Percentiles rank a stretch among this genome's conserved stretches.
Evolutionary conservation across 768 basidiomycete species (phyloP).

Genomic region (Rhodotorula kratochvilovae): DNA sequence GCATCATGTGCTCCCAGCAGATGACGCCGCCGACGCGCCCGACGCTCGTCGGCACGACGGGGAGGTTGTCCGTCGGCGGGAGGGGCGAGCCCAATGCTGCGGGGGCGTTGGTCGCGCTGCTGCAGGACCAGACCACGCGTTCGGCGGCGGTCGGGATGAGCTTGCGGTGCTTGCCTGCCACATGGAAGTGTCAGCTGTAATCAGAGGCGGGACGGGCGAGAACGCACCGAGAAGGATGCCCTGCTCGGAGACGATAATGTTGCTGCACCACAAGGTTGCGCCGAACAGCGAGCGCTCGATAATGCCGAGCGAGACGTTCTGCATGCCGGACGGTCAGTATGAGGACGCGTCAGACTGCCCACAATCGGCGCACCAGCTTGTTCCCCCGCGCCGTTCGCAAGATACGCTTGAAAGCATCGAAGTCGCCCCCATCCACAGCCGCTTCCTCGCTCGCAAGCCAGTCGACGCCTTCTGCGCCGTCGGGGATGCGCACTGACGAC

Average conservation of each 20-base stretch:
- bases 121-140: slow-evolving; percentile 55
- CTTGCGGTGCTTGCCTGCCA: slow-evolving; percentile 62
- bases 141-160: slow-evolving; percentile 61
- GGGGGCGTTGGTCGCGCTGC: neutral
- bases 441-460: neutral
- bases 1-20: slow-evolving; percentile 69
- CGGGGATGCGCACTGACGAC: neutral
- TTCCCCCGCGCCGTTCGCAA: neutral
- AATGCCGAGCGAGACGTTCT: slow-evolving; percentile 11
- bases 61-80: slow-evolving; percentile 51
- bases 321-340: neutral
- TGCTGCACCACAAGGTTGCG: slow-evolving; percentile 12
- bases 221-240: slow-evolving; percentile 11
- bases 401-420: neutral
- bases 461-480: neutral
- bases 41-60: slow-evolving; percentile 38
- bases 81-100: slow-evolving; percentile 51
- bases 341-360: neutral
- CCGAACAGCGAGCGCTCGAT: slow-evolving; percentile 11
- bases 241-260: neutral
- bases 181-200: slow-evolving; percentile 31
- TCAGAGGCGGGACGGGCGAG: too few species aligned
- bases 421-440: neutral
- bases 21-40: slow-evolving; percentile 39
- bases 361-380: neutral